Base-by-base conservation (phyloP, 2,329 filamentous ascomycete species). In the Talaromyces rugulosus region DNA sequence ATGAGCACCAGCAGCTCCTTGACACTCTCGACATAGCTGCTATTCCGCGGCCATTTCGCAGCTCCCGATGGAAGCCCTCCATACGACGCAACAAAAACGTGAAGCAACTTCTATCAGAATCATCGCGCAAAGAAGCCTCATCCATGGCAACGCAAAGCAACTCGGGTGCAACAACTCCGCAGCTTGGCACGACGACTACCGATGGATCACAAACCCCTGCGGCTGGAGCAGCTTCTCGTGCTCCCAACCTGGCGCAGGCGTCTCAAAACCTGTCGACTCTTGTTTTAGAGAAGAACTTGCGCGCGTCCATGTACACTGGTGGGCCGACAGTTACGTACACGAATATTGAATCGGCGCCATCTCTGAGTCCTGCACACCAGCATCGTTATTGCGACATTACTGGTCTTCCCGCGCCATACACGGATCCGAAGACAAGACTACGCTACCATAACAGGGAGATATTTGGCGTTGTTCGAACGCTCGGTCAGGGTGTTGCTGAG, bases 11-110 rank as follows among this genome's bases (percentile, higher is more conserved):
- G 75, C 85, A 87, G 68, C 89, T 98, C 64, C 88, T 99, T 68
- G 92, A 97, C 77, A 82, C 90, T 74, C 90, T 98, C 72, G 95
- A 99, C 81, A 92, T 97, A 71, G 89, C 95, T 75, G 86, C 87
- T 63, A 86, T 91, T 72, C 87, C 87, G 70, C 96, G 96, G 79
- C 89, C 87, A 71, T 99, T 97, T 82, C 93, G 94, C 76, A 96
- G 92, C 74, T 82, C 89, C 2, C 81, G 87, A 74, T 99, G 95
- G 95, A 92, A 91, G 72, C 92, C 95, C 16, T 92, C 94, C 67
- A 89, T 93, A 77, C 92, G 95, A 58, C 91, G 95, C 77, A 99
- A 99, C 85, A 99, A 99, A 82, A 98, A 96, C 77, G 89, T 98
- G 78, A 98, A 98, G 78, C 91, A 96, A 70, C 95, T 99, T 65